phyloP scores from a whole-genome alignment of 441 rosid genomes.

The Hypseocharis bilobata region DNA sequence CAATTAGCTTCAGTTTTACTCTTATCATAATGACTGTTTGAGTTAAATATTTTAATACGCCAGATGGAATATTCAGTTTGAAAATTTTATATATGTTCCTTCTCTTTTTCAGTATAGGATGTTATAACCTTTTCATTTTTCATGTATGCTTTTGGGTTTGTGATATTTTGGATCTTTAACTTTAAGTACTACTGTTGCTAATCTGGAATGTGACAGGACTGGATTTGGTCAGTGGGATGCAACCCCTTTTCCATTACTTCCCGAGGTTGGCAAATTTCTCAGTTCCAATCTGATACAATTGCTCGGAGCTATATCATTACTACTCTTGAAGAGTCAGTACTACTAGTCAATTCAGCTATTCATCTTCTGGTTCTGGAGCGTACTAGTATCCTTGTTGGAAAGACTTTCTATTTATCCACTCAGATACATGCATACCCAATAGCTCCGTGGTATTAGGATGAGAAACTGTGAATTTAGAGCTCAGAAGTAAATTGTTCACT shows the following conservation, averaged over 20 bases:
- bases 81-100: too few species aligned
- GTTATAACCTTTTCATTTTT: background rate
- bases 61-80: background rate
- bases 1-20: background rate
- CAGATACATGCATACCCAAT: background rate
- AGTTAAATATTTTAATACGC: background rate
- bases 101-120: too few species aligned
- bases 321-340: constrained; percentile 83
- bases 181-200: constrained; percentile 3
- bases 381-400: constrained; percentile 70
- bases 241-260: constrained; percentile 78
- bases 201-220: constrained; percentile 49
- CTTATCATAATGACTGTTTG: background rate
- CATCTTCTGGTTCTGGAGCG: constrained; percentile 69
- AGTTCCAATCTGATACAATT: constrained; percentile 79
- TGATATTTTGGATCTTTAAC: background rate
- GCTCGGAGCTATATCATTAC: constrained; percentile 86
- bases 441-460: background rate
- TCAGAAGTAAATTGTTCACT: too few species aligned
- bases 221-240: constrained; percentile 98
- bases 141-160: background rate
- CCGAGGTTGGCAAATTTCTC: constrained; percentile 81
- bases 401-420: too few species aligned
- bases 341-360: constrained; percentile 69
- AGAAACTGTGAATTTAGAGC: too few species aligned